These are phyloP conservation scores for Pythium brachiatum DNA, from an alignment of 352 stramenopile species.

Conservation along the genomic window DNA sequence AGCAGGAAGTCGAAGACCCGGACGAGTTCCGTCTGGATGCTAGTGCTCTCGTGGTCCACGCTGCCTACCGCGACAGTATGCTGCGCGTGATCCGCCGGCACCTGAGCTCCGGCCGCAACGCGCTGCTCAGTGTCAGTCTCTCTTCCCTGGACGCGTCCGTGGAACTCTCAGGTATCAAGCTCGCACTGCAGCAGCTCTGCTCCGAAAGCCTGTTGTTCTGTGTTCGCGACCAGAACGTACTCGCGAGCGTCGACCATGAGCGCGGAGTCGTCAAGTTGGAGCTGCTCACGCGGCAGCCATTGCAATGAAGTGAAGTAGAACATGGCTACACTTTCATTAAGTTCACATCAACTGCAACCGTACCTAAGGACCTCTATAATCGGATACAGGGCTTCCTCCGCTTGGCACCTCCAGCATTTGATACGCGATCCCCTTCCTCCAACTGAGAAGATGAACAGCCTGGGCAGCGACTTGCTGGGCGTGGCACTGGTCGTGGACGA, in stretches of 20 bases:
- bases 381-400: not conserved
- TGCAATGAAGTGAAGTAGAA: not conserved
- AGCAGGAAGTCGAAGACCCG: not conserved
- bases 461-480: constrained; percentile 38
- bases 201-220: constrained; percentile 48
- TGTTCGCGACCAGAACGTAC: constrained; percentile 37
- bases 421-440: constrained; percentile 1
- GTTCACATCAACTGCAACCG: not conserved
- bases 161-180: constrained; percentile 17
- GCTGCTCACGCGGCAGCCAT: constrained; percentile 11
- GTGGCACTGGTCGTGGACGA: constrained; percentile 87
- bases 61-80: constrained; percentile 28
- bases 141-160: not conserved
- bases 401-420: constrained; percentile 7
- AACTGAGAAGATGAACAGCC: constrained; percentile 5
- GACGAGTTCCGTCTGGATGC: constrained; percentile 8
- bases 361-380: not conserved
- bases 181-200: constrained; percentile 57
- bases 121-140: constrained; percentile 29
- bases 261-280: constrained; percentile 6
- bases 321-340: constrained; percentile 5
- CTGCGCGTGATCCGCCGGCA: constrained; percentile 35
- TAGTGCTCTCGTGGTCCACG: constrained; percentile 2
- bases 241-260: constrained; percentile 23
- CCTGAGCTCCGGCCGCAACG: constrained; percentile 31